Evolutionary conservation across 306 rosid genomes (phyloP), one percentile per base, ranked within the genome.

Genomic region (Herpetospermum pedunculosum): DNA sequence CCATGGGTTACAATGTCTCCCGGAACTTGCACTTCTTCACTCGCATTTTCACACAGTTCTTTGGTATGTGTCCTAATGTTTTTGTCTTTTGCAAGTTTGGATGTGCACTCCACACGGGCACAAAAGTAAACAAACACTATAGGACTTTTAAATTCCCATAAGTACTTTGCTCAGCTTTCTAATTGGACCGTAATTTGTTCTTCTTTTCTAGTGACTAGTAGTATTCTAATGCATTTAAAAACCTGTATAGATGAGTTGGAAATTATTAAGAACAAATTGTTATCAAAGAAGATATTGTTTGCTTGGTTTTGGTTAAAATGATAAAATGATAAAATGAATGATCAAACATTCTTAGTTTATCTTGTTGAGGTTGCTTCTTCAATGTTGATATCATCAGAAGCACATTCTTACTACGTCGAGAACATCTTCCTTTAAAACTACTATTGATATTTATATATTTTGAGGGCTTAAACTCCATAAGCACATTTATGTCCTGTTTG

Each of bases 1-100:
- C 80, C 82, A 91, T 94, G 92, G 90, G 86, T 41, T 87, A 88
- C 80, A 87, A 88, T 85, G 91, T 75, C 44, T 91, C 99, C 79
- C 95, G 96, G 83, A 91, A 94, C 87, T 84, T 91, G 92, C 83
- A 28, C 88, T 94, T 94, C 95, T 94, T 94, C 88, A 91, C 99
- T 0, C 90, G 97, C 76, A 94, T 94, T 80, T 94, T 94, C 88
- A 94, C 99, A 1, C 99, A 89, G 68, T 91, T 94, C 84, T 89
- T 88, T 48, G 99, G 99, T 94, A 85, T 75, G 96, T 75, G 43
- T 16, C 12, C n/a, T 29, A 0, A 19, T 65, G 12, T 23, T 18
- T 12, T 40, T 26, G 13, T 59, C 7, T 23, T 4, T 9, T n/a
- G 46, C 28, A 34, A 35, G 46, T 63, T 3, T 19, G 29, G 47